Evolutionary conservation across 192 early-diverging fungal genomes (phyloP).

Genomic region (Backusella tarrabulga): DNA sequence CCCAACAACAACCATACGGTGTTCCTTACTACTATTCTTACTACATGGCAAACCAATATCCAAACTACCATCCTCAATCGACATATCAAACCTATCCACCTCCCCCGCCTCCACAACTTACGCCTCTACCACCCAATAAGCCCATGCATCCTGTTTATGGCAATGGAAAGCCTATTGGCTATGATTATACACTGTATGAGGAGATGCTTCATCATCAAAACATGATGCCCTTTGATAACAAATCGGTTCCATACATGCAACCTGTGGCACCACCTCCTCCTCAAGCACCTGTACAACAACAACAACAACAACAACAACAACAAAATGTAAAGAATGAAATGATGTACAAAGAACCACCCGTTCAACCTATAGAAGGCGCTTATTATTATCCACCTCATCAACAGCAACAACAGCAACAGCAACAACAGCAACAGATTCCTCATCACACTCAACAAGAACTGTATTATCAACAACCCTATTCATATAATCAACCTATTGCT

Average conservation of each 20-base stretch:
- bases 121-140: background rate
- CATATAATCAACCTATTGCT: background rate
- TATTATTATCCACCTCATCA: slow-evolving; percentile 9
- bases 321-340: background rate
- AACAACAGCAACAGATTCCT: slow-evolving; percentile 7
- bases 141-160: background rate
- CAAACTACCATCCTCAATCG: background rate
- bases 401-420: background rate
- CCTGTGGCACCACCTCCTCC: background rate
- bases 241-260: background rate
- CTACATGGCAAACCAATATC: slow-evolving; percentile 4
- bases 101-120: background rate
- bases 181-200: background rate
- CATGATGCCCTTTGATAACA: background rate
- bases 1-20: background rate
- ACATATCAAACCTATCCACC: background rate
- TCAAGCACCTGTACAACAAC: background rate
- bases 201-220: slow-evolving; percentile 1
- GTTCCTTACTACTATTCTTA: slow-evolving; percentile 2
- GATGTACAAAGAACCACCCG: background rate
- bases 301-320: background rate
- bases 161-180: background rate
- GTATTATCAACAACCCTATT: slow-evolving; percentile 10
- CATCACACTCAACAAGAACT: background rate
- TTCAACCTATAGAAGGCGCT: background rate